Conservation (phyloP, 1,284 basidiomycete genomes). For the Amylostereum chailletii region DNA sequence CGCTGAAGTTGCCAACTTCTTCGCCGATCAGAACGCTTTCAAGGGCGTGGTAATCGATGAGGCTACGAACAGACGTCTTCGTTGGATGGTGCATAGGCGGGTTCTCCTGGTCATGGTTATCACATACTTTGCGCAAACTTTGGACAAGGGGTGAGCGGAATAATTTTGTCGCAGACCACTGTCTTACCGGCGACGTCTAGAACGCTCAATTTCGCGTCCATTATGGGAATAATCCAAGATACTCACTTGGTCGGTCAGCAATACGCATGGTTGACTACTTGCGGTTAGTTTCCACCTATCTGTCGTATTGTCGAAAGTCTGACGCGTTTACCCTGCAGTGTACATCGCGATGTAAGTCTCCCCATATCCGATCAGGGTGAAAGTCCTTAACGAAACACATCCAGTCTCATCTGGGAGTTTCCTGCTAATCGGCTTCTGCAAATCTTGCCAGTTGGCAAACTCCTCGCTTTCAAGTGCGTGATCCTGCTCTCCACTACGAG, state of each 20-base stretch:
- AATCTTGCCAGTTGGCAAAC: conserved; percentile 38
- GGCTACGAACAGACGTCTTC: conserved; percentile 32
- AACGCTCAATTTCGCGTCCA: conserved; percentile 45
- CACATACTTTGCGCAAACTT: conserved; percentile 43
- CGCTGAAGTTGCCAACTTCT: conserved; percentile 39
- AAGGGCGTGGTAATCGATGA: conserved; percentile 32
- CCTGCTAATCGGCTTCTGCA: conserved; percentile 41
- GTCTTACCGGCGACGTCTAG: conserved; percentile 13
- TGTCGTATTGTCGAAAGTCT: not conserved
- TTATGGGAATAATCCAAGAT: conserved; percentile 44
- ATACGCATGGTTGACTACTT: conserved; percentile 44
- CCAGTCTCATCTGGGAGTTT: conserved; percentile 38
- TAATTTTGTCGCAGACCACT: not conserved
- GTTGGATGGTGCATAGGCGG: conserved; percentile 43
- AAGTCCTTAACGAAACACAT: not conserved
- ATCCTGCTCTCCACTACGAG: not conserved
- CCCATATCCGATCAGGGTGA: not conserved
- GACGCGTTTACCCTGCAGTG: conserved; percentile 18
- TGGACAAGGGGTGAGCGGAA: conserved; percentile 38
- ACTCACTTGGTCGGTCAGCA: conserved; percentile 38
- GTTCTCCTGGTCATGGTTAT: conserved; percentile 45
- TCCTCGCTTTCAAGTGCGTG: conserved; percentile 34
- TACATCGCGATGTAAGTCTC: conserved; percentile 31
- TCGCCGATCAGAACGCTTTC: conserved; percentile 22
- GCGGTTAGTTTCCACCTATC: conserved; percentile 22